phyloP scores from a whole-genome alignment of 176 grass and related monocot species.

The Tillandsia fasciculata region DNA sequence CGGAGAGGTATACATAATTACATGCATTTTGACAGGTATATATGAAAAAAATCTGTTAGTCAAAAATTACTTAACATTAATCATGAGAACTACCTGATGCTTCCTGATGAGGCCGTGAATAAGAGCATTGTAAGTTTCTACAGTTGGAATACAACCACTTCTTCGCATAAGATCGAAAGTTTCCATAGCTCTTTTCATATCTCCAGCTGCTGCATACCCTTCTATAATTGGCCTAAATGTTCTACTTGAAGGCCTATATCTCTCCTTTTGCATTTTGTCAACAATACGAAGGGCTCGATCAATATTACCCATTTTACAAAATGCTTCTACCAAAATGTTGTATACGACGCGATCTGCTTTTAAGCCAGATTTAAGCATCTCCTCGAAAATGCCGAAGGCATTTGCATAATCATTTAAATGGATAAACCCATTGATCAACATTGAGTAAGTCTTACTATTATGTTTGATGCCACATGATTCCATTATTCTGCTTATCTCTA shows the following conservation, averaged over 20 bases:
- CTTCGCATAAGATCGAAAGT: slow-evolving; percentile 76
- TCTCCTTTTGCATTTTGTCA: slow-evolving; percentile 83
- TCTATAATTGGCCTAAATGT: slow-evolving; percentile 95
- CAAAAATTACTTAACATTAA: background rate
- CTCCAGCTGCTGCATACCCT: slow-evolving; percentile 66
- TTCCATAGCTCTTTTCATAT: slow-evolving; percentile 74
- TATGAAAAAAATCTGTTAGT: slow-evolving; percentile 2
- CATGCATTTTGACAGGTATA: background rate
- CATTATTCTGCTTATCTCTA: slow-evolving; percentile 75
- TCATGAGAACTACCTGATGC: slow-evolving; percentile 50
- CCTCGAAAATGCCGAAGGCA: slow-evolving; percentile 87
- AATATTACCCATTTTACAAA: slow-evolving; percentile 96
- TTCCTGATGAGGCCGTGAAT: slow-evolving; percentile 77
- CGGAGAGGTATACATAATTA: too few relatives aligned
- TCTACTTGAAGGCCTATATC: slow-evolving; percentile 63
- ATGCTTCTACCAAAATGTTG: slow-evolving; percentile 93
- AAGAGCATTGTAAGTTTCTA: slow-evolving; percentile 95
- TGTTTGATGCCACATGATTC: slow-evolving; percentile 68
- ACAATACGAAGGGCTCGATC: slow-evolving; percentile 72
- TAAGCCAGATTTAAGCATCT: slow-evolving; percentile 74
- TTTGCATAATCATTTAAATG: slow-evolving; percentile 88
- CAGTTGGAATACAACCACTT: slow-evolving; percentile 65
- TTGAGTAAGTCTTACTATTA: slow-evolving; percentile 97
- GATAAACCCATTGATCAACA: slow-evolving; percentile 94
- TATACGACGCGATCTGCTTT: slow-evolving; percentile 79